phyloP scores from a whole-genome alignment of 2,329 filamentous ascomycete genomes.

The Nannizziopsis barbatae region DNA sequence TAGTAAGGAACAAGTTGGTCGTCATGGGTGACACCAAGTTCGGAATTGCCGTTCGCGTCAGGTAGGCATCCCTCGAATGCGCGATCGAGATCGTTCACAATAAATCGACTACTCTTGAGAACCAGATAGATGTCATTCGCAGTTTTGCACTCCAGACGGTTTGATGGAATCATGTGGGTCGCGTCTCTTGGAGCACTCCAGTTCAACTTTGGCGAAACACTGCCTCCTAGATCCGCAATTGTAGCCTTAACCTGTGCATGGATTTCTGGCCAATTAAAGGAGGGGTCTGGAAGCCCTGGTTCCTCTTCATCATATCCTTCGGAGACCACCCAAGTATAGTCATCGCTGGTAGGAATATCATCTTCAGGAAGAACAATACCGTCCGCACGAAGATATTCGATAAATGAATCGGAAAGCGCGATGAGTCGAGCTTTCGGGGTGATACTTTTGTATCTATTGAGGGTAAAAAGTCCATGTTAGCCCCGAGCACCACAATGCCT shows the following conservation, averaged over 20 bases:
- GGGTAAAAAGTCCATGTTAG: conserved; percentile 1
- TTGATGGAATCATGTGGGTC: conserved; percentile 76
- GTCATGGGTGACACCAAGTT: background rate
- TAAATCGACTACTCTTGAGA: conserved; percentile 86
- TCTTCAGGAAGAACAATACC: conserved; percentile 66
- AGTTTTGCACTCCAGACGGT: conserved; percentile 80
- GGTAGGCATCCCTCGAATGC: conserved; percentile 67
- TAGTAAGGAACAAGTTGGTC: conserved; percentile 53
- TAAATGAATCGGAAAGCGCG: conserved; percentile 60
- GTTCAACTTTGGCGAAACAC: conserved; percentile 85
- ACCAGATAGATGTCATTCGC: conserved; percentile 89
- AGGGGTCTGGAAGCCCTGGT: conserved; percentile 47
- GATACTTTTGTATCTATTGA: conserved; percentile 58
- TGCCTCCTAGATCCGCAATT: conserved; percentile 71
- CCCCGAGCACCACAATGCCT: background rate
- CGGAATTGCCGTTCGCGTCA: background rate
- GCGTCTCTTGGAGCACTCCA: conserved; percentile 97
- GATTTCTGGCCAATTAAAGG: conserved; percentile 52
- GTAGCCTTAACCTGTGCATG: conserved; percentile 65
- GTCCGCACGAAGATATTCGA: conserved; percentile 81
- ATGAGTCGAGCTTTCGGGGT: conserved; percentile 82
- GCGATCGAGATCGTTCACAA: conserved; percentile 87
- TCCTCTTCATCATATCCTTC: conserved; percentile 49
- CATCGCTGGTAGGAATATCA: conserved; percentile 30
- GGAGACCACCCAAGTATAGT: conserved; percentile 51